Evolutionary conservation across 2,329 filamentous ascomycete genomes (phyloP).

Genomic region (Albophoma yamanashiensis): DNA sequence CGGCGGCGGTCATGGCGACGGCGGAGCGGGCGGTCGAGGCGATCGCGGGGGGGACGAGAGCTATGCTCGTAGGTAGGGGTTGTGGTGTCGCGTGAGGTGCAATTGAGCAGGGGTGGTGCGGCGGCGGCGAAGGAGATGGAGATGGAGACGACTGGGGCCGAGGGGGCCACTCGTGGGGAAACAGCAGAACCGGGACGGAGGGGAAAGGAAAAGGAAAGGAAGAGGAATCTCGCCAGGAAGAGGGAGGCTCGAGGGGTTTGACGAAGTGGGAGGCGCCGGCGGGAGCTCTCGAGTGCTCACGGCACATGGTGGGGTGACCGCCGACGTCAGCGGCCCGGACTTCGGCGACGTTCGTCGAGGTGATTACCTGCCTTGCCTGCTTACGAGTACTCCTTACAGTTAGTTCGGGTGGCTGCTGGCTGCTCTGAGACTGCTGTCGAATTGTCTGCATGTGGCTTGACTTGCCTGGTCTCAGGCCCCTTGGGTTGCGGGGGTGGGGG

Average conservation of each 20-base stretch:
- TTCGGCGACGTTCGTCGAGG: not conserved
- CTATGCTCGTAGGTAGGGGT: not conserved
- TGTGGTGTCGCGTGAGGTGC: not conserved
- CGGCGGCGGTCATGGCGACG: constrained; percentile 8
- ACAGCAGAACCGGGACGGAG: not conserved
- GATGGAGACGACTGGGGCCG: not conserved
- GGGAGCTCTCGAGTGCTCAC: not conserved
- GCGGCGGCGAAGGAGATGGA: not conserved
- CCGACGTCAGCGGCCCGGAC: not conserved
- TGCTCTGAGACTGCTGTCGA: not conserved
- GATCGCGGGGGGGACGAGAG: not conserved
- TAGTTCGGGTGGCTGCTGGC: not conserved
- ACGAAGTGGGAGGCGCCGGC: no score
- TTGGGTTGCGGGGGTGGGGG: not conserved
- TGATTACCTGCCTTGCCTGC: no score
- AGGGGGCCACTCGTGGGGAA: not conserved
- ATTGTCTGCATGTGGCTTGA: not conserved
- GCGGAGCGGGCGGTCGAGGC: not conserved
- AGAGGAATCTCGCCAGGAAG: not conserved
- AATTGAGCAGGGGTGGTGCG: not conserved
- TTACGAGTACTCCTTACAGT: no score
- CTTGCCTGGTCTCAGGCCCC: no score
- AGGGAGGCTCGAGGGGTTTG: no score
- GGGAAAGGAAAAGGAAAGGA: not conserved
- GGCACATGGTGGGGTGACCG: not conserved